Evolutionary conservation across 1,139 yeast genomes (phyloP).

Genomic region (Hansenula lynferdii): DNA sequence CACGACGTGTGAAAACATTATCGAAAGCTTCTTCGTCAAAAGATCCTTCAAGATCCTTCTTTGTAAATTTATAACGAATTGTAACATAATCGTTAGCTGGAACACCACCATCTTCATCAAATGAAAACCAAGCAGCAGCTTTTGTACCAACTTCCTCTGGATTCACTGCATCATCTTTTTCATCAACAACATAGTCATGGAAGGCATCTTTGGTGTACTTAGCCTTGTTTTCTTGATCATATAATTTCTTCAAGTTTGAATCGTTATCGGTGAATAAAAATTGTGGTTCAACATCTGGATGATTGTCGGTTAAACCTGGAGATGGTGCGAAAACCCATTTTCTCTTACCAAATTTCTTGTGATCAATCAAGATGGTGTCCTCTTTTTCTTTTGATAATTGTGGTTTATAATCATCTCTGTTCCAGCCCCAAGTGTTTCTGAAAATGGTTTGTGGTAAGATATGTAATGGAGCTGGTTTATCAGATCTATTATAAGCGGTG

Average conservation of each 20-base stretch:
- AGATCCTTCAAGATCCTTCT: constrained; percentile 30
- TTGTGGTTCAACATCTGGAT: constrained; percentile 69
- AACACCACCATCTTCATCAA: constrained; percentile 70
- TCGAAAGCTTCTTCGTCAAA: constrained; percentile 78
- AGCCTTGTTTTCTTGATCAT: constrained; percentile 51
- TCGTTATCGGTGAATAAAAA: constrained; percentile 87
- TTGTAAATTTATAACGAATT: constrained; percentile 71
- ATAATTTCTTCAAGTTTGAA: constrained; percentile 69
- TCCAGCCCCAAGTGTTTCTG: constrained; percentile 96
- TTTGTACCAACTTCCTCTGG: constrained; percentile 69
- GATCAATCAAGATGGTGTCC: constrained; percentile 54
- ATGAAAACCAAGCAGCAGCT: constrained; percentile 76
- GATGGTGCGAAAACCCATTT: constrained; percentile 79
- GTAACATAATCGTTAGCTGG: constrained; percentile 91
- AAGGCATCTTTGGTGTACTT: constrained; percentile 83
- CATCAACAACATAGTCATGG: constrained; percentile 75
- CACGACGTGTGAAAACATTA: constrained; percentile 64
- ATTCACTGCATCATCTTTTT: constrained; percentile 55
- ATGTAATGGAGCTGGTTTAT: constrained; percentile 82
- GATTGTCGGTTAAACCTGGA: constrained; percentile 62
- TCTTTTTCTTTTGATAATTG: constrained; percentile 38
- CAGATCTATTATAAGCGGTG: constrained; percentile 86
- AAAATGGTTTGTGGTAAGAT: constrained; percentile 81
- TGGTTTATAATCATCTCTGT: constrained; percentile 56
- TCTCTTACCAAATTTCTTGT: constrained; percentile 69